Conservation (phyloP, 1,139 yeast species). For the Yamadazyma oceani region DNA sequence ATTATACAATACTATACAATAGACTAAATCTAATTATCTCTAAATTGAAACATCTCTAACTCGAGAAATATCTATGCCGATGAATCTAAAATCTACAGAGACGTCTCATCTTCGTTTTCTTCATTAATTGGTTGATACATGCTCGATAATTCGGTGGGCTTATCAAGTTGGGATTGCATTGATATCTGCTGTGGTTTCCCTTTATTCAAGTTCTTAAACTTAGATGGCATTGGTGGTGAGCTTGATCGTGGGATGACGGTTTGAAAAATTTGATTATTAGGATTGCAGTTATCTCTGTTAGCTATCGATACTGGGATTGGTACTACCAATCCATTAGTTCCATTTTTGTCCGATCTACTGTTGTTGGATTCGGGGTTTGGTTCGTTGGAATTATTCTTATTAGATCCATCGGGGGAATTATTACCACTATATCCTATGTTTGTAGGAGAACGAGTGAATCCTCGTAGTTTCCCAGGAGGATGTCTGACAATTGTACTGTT, state of each 20-base stretch:
- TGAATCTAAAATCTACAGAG: no score
- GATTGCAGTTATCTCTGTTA: neutral
- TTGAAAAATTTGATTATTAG: slow-evolving; percentile 6
- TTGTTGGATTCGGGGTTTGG: neutral
- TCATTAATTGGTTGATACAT: slow-evolving; percentile 16
- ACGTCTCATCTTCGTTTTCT: slow-evolving; percentile 20
- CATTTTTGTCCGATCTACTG: no score
- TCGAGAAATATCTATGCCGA: no score
- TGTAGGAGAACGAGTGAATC: neutral
- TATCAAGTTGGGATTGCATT: slow-evolving; percentile 4
- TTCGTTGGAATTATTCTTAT: neutral
- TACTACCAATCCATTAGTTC: neutral
- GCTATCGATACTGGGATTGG: neutral
- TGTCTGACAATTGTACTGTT: slow-evolving; percentile 8
- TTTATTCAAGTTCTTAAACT: slow-evolving; percentile 12
- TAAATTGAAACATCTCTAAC: no score
- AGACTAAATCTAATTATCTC: no score
- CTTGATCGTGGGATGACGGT: slow-evolving; percentile 22
- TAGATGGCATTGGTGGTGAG: slow-evolving; percentile 38
- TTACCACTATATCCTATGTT: neutral
- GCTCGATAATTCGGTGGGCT: slow-evolving; percentile 6
- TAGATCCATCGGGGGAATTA: neutral
- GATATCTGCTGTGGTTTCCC: slow-evolving; percentile 1
- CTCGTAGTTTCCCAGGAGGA: slow-evolving; percentile 1
- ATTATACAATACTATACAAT: no score